Base-by-base conservation (phyloP, 2,329 filamentous ascomycete genomes). In the Cercospora citrullina region DNA sequence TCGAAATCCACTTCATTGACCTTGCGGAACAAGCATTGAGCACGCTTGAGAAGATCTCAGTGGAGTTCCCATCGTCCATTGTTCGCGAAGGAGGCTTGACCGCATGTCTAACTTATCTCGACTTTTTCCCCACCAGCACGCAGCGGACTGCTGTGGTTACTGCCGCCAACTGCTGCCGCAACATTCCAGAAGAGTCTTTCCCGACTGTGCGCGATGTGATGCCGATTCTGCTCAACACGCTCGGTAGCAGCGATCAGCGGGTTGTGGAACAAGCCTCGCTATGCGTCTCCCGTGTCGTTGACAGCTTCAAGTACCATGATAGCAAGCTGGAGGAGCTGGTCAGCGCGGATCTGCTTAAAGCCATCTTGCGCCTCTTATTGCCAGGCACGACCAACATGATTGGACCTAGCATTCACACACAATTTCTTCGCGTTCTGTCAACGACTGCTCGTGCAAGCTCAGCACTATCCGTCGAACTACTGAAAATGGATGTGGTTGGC, bases 1-100 rank as follows among this genome's bases (percentile, higher is more conserved):
- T 98, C 69, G 94, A 98, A 80, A 98, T 98, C 57, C 91, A 94
- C 69, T 99, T 94, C 79, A 99, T 99, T 78, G 95, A 99, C 79
- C 85, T 99, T 64, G 96, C 96, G 42, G 95, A 99, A 81, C 96
- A 99, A 82, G 93, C 95, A 67, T 83, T 99, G 60, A 99, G 93
- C 82, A 99, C 95, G 0, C 84, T 99, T 63, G 94, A 98, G 78
- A 99, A 98, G 81, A 97, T 99, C 60, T 99, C 95, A 0, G 89
- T 94, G 66, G 95, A 99, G 77, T 99, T 97, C 77, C 95, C 95
- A 1, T 90, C 91, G 4, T 93, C 92, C 65, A 99, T 99, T 74
- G 95, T 99, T 55, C 91, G 94, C 62, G 95, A 98, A 81, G 96
- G 95, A 60, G 95, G 95, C 10, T 84, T 99, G 70, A 96, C 92